These are phyloP conservation scores for Leccinum subgranulosum DNA, from an alignment of 768 basidiomycete genomes.

Conservation along the genomic window DNA sequence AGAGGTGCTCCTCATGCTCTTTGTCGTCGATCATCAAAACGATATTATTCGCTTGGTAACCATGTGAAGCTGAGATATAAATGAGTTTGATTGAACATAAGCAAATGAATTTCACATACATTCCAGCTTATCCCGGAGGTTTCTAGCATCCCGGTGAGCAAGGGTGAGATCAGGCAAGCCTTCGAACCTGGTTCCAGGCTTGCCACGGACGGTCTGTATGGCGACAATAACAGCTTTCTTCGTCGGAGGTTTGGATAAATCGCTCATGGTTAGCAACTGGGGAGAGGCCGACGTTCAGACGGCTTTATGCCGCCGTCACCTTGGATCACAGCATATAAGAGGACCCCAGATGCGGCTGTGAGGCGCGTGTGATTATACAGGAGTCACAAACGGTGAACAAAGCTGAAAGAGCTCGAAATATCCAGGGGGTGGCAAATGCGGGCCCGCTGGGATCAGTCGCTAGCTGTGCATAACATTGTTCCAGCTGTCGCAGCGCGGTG, in stretches of 20 bases:
- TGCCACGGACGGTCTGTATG: slow-evolving; percentile 5
- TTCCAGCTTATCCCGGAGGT: slow-evolving; percentile 14
- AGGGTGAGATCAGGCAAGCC: slow-evolving; percentile 4
- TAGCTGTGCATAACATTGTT: no score
- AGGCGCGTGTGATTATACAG: no score
- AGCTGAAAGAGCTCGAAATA: no score
- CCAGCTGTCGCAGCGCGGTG: no score
- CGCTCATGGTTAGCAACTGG: not conserved
- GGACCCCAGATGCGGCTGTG: no score
- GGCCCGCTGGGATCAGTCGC: no score
- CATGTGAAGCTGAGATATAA: slow-evolving; percentile 30
- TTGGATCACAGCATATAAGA: no score
- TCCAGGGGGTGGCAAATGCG: no score
- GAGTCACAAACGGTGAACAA: no score
- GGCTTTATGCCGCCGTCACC: not conserved
- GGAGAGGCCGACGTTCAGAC: not conserved
- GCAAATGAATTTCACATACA: not conserved
- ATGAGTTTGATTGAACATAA: slow-evolving; percentile 1
- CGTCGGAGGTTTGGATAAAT: not conserved
- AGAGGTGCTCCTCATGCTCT: slow-evolving; percentile 24
- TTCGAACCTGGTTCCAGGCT: not conserved
- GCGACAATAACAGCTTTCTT: slow-evolving; percentile 23
- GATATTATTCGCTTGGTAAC: slow-evolving; percentile 40
- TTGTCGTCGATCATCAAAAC: slow-evolving; percentile 41
- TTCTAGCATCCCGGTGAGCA: slow-evolving; percentile 20